These are phyloP conservation scores for Zopfia rhizophila DNA, from an alignment of 2,329 filamentous ascomycete species.

Conservation along the genomic window DNA sequence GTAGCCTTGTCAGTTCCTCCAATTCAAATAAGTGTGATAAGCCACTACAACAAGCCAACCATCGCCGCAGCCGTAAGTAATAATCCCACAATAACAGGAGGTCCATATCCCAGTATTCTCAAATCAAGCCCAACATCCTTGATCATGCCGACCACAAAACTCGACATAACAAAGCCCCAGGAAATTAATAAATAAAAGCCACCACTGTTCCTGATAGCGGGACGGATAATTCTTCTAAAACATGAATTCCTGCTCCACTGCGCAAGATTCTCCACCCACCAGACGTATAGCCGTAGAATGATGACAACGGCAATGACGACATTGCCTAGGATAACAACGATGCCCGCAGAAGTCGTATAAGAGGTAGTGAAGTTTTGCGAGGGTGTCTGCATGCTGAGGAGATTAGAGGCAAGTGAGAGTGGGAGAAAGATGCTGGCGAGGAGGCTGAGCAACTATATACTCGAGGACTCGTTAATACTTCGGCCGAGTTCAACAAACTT, in stretches of 20 bases:
- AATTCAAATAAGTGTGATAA: too few species aligned
- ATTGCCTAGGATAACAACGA: constrained; percentile 10
- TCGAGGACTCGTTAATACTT: too few species aligned
- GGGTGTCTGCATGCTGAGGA: constrained; percentile 14
- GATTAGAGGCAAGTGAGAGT: constrained; percentile 4
- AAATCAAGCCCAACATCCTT: constrained; percentile 11
- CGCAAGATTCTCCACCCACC: neutral
- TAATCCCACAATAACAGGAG: too few species aligned
- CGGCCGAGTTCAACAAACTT: too few species aligned
- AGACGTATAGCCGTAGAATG: neutral
- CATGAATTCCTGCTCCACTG: too few species aligned
- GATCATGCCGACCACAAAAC: constrained; percentile 19
- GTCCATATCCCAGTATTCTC: constrained; percentile 14
- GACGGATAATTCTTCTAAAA: too few species aligned
- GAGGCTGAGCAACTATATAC: constrained; percentile 9
- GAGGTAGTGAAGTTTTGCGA: constrained; percentile 8
- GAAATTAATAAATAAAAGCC: neutral
- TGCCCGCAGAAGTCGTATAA: constrained; percentile 20
- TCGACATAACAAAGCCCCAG: constrained; percentile 5
- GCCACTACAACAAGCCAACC: too few species aligned
- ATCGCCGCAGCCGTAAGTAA: too few species aligned
- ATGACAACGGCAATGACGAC: constrained; percentile 5
- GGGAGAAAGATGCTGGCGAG: constrained; percentile 11
- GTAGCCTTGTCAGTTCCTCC: too few species aligned
- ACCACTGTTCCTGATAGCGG: too few species aligned